Conservation (phyloP, 805 yeast genomes). For the Scheffersomyces stipitis region DNA sequence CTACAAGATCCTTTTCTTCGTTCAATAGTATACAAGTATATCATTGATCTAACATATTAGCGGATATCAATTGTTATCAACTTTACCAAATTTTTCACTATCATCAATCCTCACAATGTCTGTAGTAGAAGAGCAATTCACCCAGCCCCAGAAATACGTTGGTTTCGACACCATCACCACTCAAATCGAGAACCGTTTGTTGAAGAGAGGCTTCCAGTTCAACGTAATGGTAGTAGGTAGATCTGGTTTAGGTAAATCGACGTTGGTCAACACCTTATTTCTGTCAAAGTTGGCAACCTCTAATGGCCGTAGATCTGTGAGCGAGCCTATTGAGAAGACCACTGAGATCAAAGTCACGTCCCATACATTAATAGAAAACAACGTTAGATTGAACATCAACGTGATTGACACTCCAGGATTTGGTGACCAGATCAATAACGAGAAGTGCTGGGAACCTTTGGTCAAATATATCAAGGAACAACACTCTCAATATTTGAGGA, state of each 20-base stretch:
- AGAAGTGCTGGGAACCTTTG: constrained; percentile 95
- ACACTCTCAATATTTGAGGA: constrained; percentile 85
- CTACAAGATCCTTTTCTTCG: too few species aligned
- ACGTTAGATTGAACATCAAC: constrained; percentile 80
- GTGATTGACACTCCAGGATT: constrained; percentile 97
- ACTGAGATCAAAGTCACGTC: constrained; percentile 74
- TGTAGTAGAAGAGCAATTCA: constrained; percentile 9
- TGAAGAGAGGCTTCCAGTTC: constrained; percentile 92
- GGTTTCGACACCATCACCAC: constrained; percentile 96
- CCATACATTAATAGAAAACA: constrained; percentile 79
- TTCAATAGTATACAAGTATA: too few species aligned
- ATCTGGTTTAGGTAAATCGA: constrained; percentile 93
- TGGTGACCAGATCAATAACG: constrained; percentile 95
- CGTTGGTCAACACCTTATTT: constrained; percentile 86
- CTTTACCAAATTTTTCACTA: neutral
- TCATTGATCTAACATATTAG: neutral
- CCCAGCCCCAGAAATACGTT: constrained; percentile 75
- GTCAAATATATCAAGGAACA: constrained; percentile 94
- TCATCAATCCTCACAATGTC: too few species aligned
- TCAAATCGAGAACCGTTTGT: constrained; percentile 88
- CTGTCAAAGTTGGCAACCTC: constrained; percentile 76
- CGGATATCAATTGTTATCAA: neutral
- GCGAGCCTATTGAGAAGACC: constrained; percentile 80
- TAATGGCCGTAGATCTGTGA: constrained; percentile 64
- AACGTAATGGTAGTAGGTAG: constrained; percentile 90